Conservation (phyloP, 495 filamentous ascomycete genomes). For the Cladorrhinum samala region DNA sequence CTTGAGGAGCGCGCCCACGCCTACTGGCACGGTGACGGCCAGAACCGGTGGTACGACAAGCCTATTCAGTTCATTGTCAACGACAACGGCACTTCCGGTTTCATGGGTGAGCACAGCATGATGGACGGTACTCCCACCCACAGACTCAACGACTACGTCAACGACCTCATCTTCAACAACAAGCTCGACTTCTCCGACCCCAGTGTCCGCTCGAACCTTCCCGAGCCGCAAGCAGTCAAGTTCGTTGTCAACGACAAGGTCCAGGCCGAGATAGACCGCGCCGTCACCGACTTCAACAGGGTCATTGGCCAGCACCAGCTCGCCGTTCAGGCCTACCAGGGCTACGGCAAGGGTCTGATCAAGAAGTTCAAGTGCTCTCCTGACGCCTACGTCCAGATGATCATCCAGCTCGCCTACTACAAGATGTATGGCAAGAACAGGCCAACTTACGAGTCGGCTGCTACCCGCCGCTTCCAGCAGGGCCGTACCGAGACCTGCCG, state of each 20-base stretch:
- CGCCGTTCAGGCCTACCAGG: conserved; percentile 88
- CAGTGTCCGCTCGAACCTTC: conserved; percentile 69
- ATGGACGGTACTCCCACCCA: conserved; percentile 99
- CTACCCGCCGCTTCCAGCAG: conserved; percentile 89
- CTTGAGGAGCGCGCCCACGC: conserved; percentile 91
- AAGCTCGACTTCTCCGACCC: conserved; percentile 80
- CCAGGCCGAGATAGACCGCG: conserved; percentile 66
- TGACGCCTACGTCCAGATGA: conserved; percentile 96
- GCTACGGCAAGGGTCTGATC: conserved; percentile 96
- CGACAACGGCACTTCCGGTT: conserved; percentile 95
- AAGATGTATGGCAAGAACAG: conserved; percentile 99
- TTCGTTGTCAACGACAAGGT: conserved; percentile 72
- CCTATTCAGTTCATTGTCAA: conserved; percentile 97
- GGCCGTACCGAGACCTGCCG: conserved; percentile 97
- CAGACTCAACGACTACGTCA: conserved; percentile 89
- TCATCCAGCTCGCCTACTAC: conserved; percentile 97
- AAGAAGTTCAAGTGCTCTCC: conserved; percentile 99
- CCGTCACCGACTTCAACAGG: conserved; percentile 65
- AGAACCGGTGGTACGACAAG: conserved; percentile 98
- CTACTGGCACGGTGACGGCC: conserved; percentile 97
- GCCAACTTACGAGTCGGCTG: conserved; percentile 95
- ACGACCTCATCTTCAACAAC: conserved; percentile 82
- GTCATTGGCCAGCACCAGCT: conserved; percentile 87
- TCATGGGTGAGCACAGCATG: conserved; percentile 99
- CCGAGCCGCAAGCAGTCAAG: conserved; percentile 68